Evolutionary conservation across 371 early-diverging fungal genomes (phyloP).

Genomic region (Chytridiales sp.): DNA sequence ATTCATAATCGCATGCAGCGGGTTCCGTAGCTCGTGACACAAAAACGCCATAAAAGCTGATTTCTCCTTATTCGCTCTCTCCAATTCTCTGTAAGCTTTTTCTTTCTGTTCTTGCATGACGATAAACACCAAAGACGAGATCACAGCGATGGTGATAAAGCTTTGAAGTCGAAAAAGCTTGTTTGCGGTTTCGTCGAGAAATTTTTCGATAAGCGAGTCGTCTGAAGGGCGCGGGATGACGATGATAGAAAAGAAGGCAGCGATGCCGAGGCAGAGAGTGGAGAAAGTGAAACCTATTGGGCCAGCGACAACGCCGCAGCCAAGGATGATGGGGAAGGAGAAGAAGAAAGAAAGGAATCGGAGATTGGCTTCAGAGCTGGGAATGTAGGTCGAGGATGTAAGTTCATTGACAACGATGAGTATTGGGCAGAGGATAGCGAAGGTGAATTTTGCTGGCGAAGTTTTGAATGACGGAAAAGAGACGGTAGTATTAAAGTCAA

Average conservation of each 20-base stretch:
- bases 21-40: constrained; percentile 10
- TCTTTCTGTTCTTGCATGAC: neutral
- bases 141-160: neutral
- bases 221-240: neutral
- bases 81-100: neutral
- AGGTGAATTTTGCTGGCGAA: too few relatives aligned
- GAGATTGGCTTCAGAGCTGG: too few relatives aligned
- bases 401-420: too few relatives aligned
- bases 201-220: neutral
- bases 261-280: neutral
- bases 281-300: constrained; percentile 4
- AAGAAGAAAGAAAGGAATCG: too few relatives aligned
- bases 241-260: neutral
- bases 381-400: too few relatives aligned
- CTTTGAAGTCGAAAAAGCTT: neutral
- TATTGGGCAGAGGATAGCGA: too few relatives aligned
- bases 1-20: constrained; percentile 5
- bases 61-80: neutral
- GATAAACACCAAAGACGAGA: neutral
- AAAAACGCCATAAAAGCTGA: constrained; percentile 11
- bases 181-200: neutral
- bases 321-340: too few relatives aligned
- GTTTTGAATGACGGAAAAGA: too few relatives aligned
- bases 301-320: too few relatives aligned
- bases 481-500: too few relatives aligned